These are phyloP conservation scores for Trypanosoma boissoni DNA, from an alignment of 208 protist species.

Conservation along the genomic window DNA sequence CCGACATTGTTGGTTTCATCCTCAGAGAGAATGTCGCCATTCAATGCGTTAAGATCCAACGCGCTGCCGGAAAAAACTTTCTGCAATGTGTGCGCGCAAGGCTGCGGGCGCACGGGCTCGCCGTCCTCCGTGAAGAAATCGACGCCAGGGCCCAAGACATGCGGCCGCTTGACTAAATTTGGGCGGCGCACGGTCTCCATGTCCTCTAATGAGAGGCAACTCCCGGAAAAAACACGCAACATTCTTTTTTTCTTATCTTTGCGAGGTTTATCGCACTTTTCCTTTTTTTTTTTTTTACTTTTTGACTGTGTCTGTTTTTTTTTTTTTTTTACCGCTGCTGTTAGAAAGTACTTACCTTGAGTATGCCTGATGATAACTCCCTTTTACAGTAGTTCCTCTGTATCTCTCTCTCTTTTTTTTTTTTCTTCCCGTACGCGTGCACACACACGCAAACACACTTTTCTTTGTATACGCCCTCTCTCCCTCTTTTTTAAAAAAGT, in stretches of 20 bases:
- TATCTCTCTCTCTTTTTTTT: background rate
- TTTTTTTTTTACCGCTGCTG: background rate
- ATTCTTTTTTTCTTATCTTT: conserved; percentile 18
- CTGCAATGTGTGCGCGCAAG: conserved; percentile 71
- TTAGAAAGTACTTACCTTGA: too few species aligned
- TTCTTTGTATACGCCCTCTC: background rate
- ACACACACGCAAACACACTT: too few species aligned
- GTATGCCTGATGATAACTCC: too few species aligned
- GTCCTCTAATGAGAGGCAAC: conserved; percentile 88
- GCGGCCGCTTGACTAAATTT: conserved; percentile 68
- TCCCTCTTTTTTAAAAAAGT: background rate
- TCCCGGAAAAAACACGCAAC: conserved; percentile 87
- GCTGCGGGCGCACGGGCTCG: conserved; percentile 78
- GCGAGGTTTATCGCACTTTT: background rate
- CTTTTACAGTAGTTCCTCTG: too few species aligned
- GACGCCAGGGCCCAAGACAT: conserved; percentile 78
- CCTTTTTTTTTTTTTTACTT: background rate
- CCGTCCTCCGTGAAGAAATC: conserved; percentile 89
- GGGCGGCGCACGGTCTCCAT: conserved; percentile 77
- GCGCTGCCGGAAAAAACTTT: conserved; percentile 89
- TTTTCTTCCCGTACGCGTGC: background rate
- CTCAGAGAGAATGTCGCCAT: conserved; percentile 60
- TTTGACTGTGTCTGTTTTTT: conserved; percentile 1
- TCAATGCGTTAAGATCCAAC: conserved; percentile 83
- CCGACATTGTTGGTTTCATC: conserved; percentile 33